These are phyloP conservation scores for Fusarium azukiicola DNA, from an alignment of 2,329 filamentous ascomycete genomes.

Conservation along the genomic window DNA sequence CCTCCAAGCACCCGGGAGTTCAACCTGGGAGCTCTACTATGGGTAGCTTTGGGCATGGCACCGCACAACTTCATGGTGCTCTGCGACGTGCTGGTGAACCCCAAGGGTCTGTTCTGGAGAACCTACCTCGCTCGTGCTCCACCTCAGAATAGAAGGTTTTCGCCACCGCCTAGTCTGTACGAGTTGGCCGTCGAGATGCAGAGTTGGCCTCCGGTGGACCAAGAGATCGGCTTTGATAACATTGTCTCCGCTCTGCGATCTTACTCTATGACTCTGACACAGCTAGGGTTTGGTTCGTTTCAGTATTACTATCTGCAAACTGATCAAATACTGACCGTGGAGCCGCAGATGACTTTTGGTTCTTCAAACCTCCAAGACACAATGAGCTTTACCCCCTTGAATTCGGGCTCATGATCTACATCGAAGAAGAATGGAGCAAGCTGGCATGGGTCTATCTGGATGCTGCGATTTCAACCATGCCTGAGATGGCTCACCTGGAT, in stretches of 20 bases:
- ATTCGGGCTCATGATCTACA: slow-evolving; percentile 17
- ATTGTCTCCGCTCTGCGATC: too few relatives aligned
- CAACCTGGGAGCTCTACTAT: neutral
- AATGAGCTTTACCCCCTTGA: neutral
- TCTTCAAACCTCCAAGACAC: neutral
- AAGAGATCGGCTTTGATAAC: neutral
- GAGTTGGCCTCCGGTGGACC: neutral
- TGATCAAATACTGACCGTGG: neutral
- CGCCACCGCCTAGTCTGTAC: neutral
- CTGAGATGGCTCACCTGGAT: neutral
- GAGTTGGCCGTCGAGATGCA: neutral
- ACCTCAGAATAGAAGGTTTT: neutral
- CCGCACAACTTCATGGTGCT: neutral
- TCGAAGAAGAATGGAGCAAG: slow-evolving; percentile 6
- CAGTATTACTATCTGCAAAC: neutral
- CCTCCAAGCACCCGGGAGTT: neutral
- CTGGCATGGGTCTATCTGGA: slow-evolving; percentile 22
- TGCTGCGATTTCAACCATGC: neutral
- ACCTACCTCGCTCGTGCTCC: neutral
- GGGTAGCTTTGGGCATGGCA: slow-evolving; percentile 2
- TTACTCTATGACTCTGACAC: neutral
- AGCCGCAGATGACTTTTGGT: neutral
- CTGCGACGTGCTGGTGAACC: neutral
- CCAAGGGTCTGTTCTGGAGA: neutral
- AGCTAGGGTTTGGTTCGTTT: neutral